Conservation (phyloP, 1,284 basidiomycete species). For the Boletus mariae region DNA sequence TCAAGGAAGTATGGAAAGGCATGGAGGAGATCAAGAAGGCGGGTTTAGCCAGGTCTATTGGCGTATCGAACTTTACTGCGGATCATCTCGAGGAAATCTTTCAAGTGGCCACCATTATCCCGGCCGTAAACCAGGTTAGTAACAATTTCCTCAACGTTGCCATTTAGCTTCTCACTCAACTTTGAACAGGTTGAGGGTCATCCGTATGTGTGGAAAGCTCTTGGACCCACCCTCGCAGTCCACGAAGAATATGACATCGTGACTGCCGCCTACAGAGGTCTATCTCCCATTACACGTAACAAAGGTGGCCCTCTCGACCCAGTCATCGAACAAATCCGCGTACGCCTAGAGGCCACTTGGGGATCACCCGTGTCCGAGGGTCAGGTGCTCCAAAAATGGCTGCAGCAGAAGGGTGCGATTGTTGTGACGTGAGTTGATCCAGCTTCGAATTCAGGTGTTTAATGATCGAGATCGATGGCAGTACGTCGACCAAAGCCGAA, state of each 20-base stretch:
- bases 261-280: slow-evolving; percentile 65
- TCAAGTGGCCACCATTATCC: slow-evolving; percentile 53
- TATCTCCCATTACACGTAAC: slow-evolving; percentile 55
- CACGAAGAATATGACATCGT: slow-evolving; percentile 61
- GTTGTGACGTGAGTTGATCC: slow-evolving; percentile 62
- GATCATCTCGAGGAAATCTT: slow-evolving; percentile 64
- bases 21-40: slow-evolving; percentile 68
- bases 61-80: slow-evolving; percentile 80
- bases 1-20: slow-evolving; percentile 62
- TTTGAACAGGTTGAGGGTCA: slow-evolving; percentile 69
- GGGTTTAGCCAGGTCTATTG: slow-evolving; percentile 74
- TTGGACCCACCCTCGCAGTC: slow-evolving; percentile 52
- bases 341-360: slow-evolving; percentile 40
- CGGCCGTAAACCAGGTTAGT: slow-evolving; percentile 76
- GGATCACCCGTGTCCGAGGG: slow-evolving; percentile 48
- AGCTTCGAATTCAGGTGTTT: neutral
- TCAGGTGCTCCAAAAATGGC: slow-evolving; percentile 61
- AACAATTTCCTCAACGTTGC: neutral
- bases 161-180: slow-evolving; percentile 6
- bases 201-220: slow-evolving; percentile 67
- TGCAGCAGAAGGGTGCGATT: slow-evolving; percentile 52
- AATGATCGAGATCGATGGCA: slow-evolving; percentile 23
- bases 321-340: slow-evolving; percentile 48
- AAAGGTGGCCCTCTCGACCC: slow-evolving; percentile 55
- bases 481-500: slow-evolving; percentile 69